Conservation (phyloP, 352 stramenopile genomes). For the Globisporangium viniferum region DNA sequence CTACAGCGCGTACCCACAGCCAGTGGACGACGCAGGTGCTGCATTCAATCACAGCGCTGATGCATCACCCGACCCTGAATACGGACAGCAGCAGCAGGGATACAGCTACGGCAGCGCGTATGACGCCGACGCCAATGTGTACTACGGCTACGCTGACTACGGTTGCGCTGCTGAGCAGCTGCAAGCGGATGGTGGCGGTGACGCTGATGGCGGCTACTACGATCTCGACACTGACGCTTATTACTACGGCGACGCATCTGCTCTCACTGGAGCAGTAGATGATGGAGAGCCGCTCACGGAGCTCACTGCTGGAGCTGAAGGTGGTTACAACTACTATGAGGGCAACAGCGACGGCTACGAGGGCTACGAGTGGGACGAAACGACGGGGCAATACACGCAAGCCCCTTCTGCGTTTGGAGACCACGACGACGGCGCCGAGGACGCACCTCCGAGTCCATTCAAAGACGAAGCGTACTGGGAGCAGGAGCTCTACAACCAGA, state of each 20-base stretch:
- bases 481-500: constrained; percentile 30
- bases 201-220: neutral
- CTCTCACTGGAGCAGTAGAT: too few relatives aligned
- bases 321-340: neutral
- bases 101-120: neutral
- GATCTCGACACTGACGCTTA: neutral
- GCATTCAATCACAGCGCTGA: too few relatives aligned
- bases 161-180: neutral
- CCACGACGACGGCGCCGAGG: constrained; percentile 13
- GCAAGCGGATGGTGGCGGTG: neutral
- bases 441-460: constrained; percentile 26
- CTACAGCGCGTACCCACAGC: too few relatives aligned
- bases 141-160: neutral
- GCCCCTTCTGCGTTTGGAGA: constrained; percentile 15
- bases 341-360: neutral
- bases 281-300: neutral
- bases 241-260: neutral
- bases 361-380: constrained; percentile 10
- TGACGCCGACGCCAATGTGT: neutral
- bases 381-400: constrained; percentile 18
- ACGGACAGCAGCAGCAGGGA: too few relatives aligned
- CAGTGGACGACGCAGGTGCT: too few relatives aligned
- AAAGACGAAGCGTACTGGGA: constrained; percentile 52
- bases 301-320: neutral
- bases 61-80: too few relatives aligned